Base-by-base conservation (phyloP, 2,329 filamentous ascomycete species). In the Dothidotthia symphoricarpi region DNA sequence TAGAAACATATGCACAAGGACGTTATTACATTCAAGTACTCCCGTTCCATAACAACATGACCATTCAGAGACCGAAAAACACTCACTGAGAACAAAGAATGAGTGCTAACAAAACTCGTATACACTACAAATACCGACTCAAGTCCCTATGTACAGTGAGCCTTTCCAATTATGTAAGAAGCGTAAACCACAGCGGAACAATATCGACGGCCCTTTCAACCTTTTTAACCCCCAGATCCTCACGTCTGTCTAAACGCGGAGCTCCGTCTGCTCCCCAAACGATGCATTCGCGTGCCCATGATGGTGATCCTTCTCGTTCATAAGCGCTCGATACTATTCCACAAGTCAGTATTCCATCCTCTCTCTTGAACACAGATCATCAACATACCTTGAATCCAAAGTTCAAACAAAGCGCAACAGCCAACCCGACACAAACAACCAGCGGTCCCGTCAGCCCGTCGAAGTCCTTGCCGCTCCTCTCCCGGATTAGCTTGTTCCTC, bases 401-500 rank as follows among this genome's bases (percentile, higher is more conserved):
- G 66, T 98, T 98, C 55, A 95, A 64, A 43, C 88, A 75, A 60
- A 98, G 68, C 6, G 90, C 89, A 33, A 84, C 59, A 47, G 87
- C 83, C 61, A 98, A 66, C 3, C 89, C 86, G 25, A 85, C 68
- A 58, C 87, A 93, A 28, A 97, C 83, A 7, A 94, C 76, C 38
- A 96, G 69, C 1, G 93, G 93, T 0, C 93, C 93, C 43, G 88
- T 68, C 58, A 91, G 73, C 55, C 89, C 93, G 66, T 98, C 91
- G 67, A 98, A 94, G 56, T 97, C 90, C 66, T 85, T 91, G 8
- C 88, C 89, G 59, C 88, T 95, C 49, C 93, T 75, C 65, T 88
- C 81, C 26, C 85, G 67, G 60, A 98, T 98, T 76, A 97, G 82
- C 36, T 73, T 77, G 42, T 84, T 78, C 24, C 93, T 77, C 61